These are phyloP conservation scores for Penicillium glabrum DNA, from an alignment of 2,329 filamentous ascomycete genomes.

Conservation along the genomic window DNA sequence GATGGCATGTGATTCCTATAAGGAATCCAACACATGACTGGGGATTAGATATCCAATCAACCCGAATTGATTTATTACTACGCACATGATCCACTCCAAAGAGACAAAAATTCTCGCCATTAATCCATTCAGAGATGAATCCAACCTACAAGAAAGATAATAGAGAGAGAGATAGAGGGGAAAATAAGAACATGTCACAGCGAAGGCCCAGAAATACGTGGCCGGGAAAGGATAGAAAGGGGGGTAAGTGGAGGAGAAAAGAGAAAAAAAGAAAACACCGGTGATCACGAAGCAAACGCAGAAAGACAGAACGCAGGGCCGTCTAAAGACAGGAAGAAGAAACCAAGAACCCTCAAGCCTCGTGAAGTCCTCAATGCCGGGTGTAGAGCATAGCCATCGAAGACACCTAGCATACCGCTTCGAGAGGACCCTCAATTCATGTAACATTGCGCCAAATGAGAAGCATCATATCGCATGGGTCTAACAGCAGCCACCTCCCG, in stretches of 20 bases:
- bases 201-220: slow-evolving; percentile 17
- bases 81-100: background rate
- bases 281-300: slow-evolving; percentile 31
- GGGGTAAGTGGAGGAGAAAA: background rate
- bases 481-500: slow-evolving; percentile 89
- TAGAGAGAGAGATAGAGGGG: slow-evolving; percentile 11
- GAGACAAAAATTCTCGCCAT: slow-evolving; percentile 35
- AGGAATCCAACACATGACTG: background rate
- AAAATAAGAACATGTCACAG: slow-evolving; percentile 9
- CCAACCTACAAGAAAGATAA: slow-evolving; percentile 31
- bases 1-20: background rate
- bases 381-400: slow-evolving; percentile 10
- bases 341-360: slow-evolving; percentile 12
- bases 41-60: background rate
- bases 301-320: slow-evolving; percentile 28
- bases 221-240: slow-evolving; percentile 8
- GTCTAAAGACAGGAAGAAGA: slow-evolving; percentile 34
- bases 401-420: slow-evolving; percentile 18
- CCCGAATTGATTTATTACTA: background rate
- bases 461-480: slow-evolving; percentile 30
- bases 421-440: slow-evolving; percentile 19
- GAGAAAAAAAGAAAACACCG: slow-evolving; percentile 22
- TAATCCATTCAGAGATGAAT: slow-evolving; percentile 38
- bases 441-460: slow-evolving; percentile 26
- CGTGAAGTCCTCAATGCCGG: slow-evolving; percentile 4